Conservation (phyloP, 495 filamentous ascomycete species). For the Neurospora hispaniola region DNA sequence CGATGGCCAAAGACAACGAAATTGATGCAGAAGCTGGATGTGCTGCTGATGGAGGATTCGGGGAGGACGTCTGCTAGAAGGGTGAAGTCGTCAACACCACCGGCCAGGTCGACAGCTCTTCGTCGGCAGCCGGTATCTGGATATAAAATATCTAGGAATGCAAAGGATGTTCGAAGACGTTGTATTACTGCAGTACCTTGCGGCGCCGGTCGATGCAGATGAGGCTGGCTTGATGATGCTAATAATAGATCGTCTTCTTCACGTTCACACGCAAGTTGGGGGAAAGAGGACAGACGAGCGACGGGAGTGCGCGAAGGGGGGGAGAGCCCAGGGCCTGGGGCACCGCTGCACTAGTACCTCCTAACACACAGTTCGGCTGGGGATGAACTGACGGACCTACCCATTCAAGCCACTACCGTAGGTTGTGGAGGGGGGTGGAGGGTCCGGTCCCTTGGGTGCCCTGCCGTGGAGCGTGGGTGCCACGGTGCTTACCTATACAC, state of each 20-base stretch:
- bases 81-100: neutral
- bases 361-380: neutral
- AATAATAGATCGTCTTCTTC: slow-evolving; percentile 20
- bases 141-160: neutral
- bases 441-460: neutral
- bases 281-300: slow-evolving; percentile 17
- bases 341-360: neutral
- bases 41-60: neutral
- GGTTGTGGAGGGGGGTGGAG: neutral
- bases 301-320: slow-evolving; percentile 10
- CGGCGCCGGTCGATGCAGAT: slow-evolving; percentile 24
- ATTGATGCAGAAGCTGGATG: neutral
- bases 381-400: neutral
- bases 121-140: neutral
- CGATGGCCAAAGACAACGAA: neutral
- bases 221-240: slow-evolving; percentile 25
- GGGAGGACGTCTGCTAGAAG: neutral
- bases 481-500: neutral
- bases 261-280: slow-evolving; percentile 6
- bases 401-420: neutral
- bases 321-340: slow-evolving; percentile 3
- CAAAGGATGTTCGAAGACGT: neutral
- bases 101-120: neutral
- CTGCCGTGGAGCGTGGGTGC: neutral
- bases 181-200: slow-evolving; percentile 12